Evolutionary conservation across 768 basidiomycete species (phyloP), one percentile per base, ranked within the genome.

Genomic region (Pisolithus orientalis): DNA sequence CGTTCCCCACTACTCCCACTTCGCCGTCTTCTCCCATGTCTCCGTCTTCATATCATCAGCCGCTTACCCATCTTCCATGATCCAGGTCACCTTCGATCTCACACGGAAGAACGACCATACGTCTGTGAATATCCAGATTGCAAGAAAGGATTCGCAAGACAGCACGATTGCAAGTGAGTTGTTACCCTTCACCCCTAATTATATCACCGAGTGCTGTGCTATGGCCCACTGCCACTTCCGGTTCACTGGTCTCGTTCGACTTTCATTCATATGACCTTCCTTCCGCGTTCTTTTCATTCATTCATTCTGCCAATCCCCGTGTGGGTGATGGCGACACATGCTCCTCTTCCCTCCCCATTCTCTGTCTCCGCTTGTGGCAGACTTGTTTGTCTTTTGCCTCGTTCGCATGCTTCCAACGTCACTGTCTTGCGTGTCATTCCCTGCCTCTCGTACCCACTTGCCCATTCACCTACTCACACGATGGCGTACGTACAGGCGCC

Each of bases 91-190:
- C 70, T 97, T 55, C 81, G 94, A 62, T 95, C 94, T 16, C 94
- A 97, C 69, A 95, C 93, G 7, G 93, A 95, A 67, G 93, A 96
- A 70, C 78, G 93, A 50, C 94, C 94, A 37, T 97, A 92, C 70
- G 82, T 90, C 54, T 96, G 94, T 67, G 86, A 90, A 53, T 94
- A 88, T 80, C 89, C 90, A 11, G 93, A 92, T 29, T 97, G 94
- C 68, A 88, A 87, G 65, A 97, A 96, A 67, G 87, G 90, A 25
- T 95, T 96, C 66, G 94, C 94, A 47, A 80, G 94, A 43, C 91
- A 94, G 67, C 94, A 97, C 68, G 94, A 97, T 65, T 95, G 93
- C 88, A 96, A 96, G 86, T 89, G 63, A 65, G 87, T 83, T 16
- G 39, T 27, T 31, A n/a, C 9, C 17, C 50, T 39, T 32, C 29